phyloP scores from a whole-genome alignment of 768 basidiomycete species.

The Russula sp. region DNA sequence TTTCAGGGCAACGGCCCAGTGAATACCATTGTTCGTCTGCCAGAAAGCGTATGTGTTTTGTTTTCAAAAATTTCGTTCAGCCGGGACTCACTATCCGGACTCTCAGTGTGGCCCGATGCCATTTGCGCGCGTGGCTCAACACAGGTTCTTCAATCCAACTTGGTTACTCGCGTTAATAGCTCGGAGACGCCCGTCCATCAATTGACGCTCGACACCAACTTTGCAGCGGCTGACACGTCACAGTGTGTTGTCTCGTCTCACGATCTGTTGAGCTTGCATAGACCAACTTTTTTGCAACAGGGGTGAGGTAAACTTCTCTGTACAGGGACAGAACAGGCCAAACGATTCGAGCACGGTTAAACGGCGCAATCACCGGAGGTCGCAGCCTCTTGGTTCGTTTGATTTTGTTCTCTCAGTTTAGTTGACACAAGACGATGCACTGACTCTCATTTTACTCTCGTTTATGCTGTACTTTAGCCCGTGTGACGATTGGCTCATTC shows the following conservation, averaged over 20 bases:
- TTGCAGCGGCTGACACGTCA: background rate
- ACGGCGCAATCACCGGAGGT: background rate
- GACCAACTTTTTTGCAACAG: background rate
- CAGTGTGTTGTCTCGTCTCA: background rate
- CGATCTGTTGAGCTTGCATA: background rate
- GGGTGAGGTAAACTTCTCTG: background rate
- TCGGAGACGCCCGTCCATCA: background rate
- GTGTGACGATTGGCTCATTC: no score
- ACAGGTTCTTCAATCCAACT: background rate
- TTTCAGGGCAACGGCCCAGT: slow-evolving; percentile 19
- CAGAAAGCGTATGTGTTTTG: slow-evolving; percentile 13
- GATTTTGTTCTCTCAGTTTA: background rate
- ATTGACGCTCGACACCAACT: background rate
- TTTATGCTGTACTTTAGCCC: background rate
- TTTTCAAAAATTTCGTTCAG: no score
- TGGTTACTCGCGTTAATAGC: no score
- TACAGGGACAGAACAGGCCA: background rate
- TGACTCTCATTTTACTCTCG: background rate
- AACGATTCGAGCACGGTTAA: no score
- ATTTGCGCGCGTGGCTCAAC: slow-evolving; percentile 6
- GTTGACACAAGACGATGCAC: background rate
- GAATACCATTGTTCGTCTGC: slow-evolving; percentile 30
- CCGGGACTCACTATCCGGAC: background rate
- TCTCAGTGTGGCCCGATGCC: slow-evolving; percentile 10
- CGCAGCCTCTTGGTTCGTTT: background rate